Base-by-base conservation (phyloP, 495 filamentous ascomycete species). In the Xylaria cubensis region DNA sequence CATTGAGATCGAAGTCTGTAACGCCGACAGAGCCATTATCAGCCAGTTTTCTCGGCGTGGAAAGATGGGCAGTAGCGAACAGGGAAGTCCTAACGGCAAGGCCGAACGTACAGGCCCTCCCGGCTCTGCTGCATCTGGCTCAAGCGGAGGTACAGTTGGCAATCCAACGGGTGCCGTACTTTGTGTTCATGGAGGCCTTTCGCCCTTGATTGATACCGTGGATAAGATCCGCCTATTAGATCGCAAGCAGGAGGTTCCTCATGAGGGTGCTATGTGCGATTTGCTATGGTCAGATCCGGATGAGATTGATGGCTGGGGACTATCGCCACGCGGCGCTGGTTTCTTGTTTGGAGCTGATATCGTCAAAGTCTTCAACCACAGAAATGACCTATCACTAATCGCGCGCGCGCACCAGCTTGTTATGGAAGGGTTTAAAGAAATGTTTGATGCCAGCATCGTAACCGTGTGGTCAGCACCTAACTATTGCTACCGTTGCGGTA, bases 371-470 rank as follows among this genome's bases (percentile, higher is more conserved):
- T 99, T 99, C 84, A 99, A 98, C 80, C 91, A 97, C 80, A 86
- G 88, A 21, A 99, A 99, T 79, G 93, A 97, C 78, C 86, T 99
- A 10, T 93, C 90, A 4, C 86, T 99, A 51, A 95, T 99, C 62
- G 96, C 96, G 62, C 90, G 96, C 68, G 96, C 96, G 21, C 96
- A 99, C 79, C 96, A 99, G 82, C 89, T 99, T 32, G 96, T 99
- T 44, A 99, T 98, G 96, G 96, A 99, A 80, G 96, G 96, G 10
- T 98, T 97, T 82, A 98, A 98, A 81, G 96, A 98, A 84, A 98
- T 98, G 95, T 98, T 98, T 75, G 95, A 98, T 74, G 89, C 88
- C 19, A 92, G 89, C 29, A 97, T 99, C 70, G 96, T 99, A 5
- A 99, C 96, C 0, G 95, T 99, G 61, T 98, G 96, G 96, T 93